phyloP scores from a whole-genome alignment of 768 basidiomycete species.

The Amanita brunnescens region DNA sequence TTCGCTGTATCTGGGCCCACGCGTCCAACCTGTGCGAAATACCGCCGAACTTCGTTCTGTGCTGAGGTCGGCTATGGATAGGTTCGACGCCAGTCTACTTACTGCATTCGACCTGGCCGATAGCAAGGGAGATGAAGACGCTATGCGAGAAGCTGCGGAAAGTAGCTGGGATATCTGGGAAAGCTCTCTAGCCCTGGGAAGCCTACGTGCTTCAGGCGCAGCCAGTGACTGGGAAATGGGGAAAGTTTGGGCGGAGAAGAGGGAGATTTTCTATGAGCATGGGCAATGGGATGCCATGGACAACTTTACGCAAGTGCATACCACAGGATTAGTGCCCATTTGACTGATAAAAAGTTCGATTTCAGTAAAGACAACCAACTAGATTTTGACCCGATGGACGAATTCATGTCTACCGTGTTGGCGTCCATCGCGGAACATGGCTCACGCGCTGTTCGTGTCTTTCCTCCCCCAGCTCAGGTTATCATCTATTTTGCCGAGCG shows the following conservation, averaged over 20 bases:
- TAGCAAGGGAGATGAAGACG: slow-evolving; percentile 55
- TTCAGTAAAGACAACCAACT: slow-evolving; percentile 48
- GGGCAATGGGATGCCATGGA: slow-evolving; percentile 71
- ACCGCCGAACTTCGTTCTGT: slow-evolving; percentile 57
- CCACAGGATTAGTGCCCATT: slow-evolving; percentile 3
- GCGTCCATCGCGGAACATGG: slow-evolving; percentile 66
- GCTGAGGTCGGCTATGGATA: slow-evolving; percentile 72
- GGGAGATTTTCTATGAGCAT: slow-evolving; percentile 87
- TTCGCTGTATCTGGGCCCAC: slow-evolving; percentile 60
- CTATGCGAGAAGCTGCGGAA: slow-evolving; percentile 76
- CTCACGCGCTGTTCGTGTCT: slow-evolving; percentile 72
- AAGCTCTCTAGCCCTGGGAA: slow-evolving; percentile 15
- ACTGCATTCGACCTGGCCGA: slow-evolving; percentile 87
- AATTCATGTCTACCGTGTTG: slow-evolving; percentile 69
- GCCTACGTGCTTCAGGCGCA: neutral
- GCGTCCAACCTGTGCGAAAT: slow-evolving; percentile 59
- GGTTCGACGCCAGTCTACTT: slow-evolving; percentile 83
- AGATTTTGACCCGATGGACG: slow-evolving; percentile 91
- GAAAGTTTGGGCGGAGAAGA: slow-evolving; percentile 91
- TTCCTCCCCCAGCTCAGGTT: slow-evolving; percentile 73
- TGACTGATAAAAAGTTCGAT: slow-evolving; percentile 1
- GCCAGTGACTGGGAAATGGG: slow-evolving; percentile 83
- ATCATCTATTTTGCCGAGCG: slow-evolving; percentile 78
- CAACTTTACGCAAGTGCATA: slow-evolving; percentile 64
- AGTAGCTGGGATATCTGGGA: slow-evolving; percentile 84